Base-by-base conservation (phyloP, 2,329 filamentous ascomycete genomes). In the Penicillium olsonii region DNA sequence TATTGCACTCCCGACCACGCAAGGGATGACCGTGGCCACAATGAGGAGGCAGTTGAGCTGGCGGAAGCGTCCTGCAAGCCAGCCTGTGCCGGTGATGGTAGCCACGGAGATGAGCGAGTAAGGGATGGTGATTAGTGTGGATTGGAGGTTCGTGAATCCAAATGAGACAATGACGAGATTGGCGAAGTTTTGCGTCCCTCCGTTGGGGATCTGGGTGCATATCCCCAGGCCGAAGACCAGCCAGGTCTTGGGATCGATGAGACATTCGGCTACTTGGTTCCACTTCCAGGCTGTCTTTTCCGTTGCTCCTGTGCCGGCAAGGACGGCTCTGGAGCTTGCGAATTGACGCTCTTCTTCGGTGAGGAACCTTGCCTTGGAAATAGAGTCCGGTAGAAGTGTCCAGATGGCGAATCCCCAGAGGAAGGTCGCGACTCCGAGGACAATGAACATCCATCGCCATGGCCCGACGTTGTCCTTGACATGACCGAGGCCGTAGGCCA, bases 221-320 rank as follows among this genome's bases (percentile, higher is more conserved):
- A 84, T 53, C 18, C 77, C 74, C 18, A 85, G 75, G 2, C 68
- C 70, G 49, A 82, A 75, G 38, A 85, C 74, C 40, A 84, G 68
- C 81, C 81, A 85, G 0, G 81, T 82, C 63, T 85, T 84, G 3
- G 79, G 80, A 55, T 84, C 83, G 9, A 71, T 45, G 0, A 84
- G 62, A 41, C 80, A 82, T 62, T 85, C 82, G 5, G 65, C 50
- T 22, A 76, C 66, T 58, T 85, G 83, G 2, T 75, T 68, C 71
- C 75, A 76, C 44, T 70, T 74, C 74, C 78, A 84, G 9, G 56
- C 63, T 10, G 77, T 74, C 26, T 79, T 75, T 26, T 60, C 58
- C 0, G 78, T 81, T 14, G 65, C 68, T 0, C 81, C 82, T 1
- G 78, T 81, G 12, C 80, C 80, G 0, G 77, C 74, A 26, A 78